phyloP scores from a whole-genome alignment of 2,329 filamentous ascomycete genomes.

The Colletotrichum sp. region DNA sequence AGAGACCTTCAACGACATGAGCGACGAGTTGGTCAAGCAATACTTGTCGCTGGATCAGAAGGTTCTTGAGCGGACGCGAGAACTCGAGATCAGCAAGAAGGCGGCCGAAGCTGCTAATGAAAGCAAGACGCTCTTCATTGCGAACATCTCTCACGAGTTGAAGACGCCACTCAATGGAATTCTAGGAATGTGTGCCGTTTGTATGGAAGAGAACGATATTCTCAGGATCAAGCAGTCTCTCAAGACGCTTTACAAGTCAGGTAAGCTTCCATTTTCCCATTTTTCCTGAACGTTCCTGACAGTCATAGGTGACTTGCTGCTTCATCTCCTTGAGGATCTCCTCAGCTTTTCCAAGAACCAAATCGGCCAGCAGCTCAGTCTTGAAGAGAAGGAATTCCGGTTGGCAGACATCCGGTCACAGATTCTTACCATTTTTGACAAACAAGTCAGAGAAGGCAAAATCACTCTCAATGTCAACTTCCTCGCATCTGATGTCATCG shows the following conservation, averaged over 20 bases:
- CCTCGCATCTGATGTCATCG: conserved; percentile 52
- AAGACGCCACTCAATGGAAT: conserved; percentile 97
- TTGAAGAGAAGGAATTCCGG: conserved; percentile 87
- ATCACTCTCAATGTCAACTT: conserved; percentile 79
- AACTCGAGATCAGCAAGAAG: conserved; percentile 89
- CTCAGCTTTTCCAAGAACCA: conserved; percentile 96
- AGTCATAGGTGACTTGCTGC: conserved; percentile 67
- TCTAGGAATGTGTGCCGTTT: conserved; percentile 90
- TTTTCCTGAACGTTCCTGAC: background rate
- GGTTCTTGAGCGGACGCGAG: conserved; percentile 80
- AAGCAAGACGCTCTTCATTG: conserved; percentile 97
- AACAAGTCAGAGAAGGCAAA: conserved; percentile 80
- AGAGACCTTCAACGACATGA: conserved; percentile 91
- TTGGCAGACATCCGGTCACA: conserved; percentile 85
- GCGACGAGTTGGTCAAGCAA: conserved; percentile 85
- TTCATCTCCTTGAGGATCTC: conserved; percentile 88
- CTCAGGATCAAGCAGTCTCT: conserved; percentile 80
- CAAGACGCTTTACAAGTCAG: conserved; percentile 88
- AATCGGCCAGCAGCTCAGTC: conserved; percentile 80
- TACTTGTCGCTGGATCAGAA: conserved; percentile 85
- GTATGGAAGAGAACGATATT: conserved; percentile 89
- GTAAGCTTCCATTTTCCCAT: conserved; percentile 21
- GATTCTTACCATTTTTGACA: conserved; percentile 85
- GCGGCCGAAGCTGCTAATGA: conserved; percentile 94
- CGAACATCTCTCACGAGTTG: conserved; percentile 87